Evolutionary conservation across 164 flowering plant species (phyloP).

Genomic region (Vitis vinifera): ASM3070453v1 NC_081821.1:1957001-1957500

Average conservation of each 20-base stretch:
- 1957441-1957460: slow-evolving; percentile 87
- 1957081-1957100: slow-evolving; percentile 84
- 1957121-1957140: slow-evolving; percentile 96
- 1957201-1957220: slow-evolving; percentile 90
- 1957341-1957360: slow-evolving; percentile 95
- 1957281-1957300: slow-evolving; percentile 84
- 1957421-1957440: slow-evolving; percentile 85
- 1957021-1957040: slow-evolving; percentile 95
- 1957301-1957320: slow-evolving; percentile 85
- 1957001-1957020: slow-evolving; percentile 90
- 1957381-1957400: slow-evolving; percentile 88
- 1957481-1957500: slow-evolving; percentile 74
- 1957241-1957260: slow-evolving; percentile 94
- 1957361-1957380: slow-evolving; percentile 87
- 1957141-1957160: slow-evolving; percentile 76
- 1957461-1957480: slow-evolving; percentile 97
- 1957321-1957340: slow-evolving; percentile 95
- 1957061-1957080: slow-evolving; percentile 25
- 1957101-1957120: slow-evolving; percentile 88
- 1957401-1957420: slow-evolving; percentile 96
- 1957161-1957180: slow-evolving; percentile 98
- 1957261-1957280: slow-evolving; percentile 78
- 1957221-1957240: slow-evolving; percentile 92
- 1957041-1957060: slow-evolving; percentile 80
- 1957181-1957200: slow-evolving; percentile 87